phyloP scores from a whole-genome alignment of 2,329 filamentous ascomycete species.

The Mariannaea sp. region DNA sequence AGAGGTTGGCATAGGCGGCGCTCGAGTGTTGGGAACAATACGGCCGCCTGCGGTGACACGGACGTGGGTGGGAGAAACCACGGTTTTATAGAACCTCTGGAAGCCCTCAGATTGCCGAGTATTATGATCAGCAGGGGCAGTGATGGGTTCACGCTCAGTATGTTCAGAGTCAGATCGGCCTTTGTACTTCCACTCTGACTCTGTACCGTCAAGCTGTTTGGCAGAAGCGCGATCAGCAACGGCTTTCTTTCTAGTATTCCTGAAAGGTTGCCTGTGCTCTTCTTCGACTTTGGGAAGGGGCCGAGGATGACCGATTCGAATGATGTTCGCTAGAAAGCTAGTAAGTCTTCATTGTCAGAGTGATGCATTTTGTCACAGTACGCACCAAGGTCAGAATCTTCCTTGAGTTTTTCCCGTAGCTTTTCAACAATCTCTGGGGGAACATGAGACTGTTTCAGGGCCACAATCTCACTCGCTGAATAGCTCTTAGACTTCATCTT shows the following conservation, averaged over 20 bases:
- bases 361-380: neutral
- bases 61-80: conserved; percentile 69
- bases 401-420: conserved; percentile 43
- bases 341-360: conserved; percentile 13
- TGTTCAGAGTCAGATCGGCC: conserved; percentile 52
- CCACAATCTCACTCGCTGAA: conserved; percentile 51
- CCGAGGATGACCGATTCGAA: conserved; percentile 34
- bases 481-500: conserved; percentile 52
- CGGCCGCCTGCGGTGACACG: conserved; percentile 69
- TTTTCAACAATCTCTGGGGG: conserved; percentile 36
- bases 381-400: conserved; percentile 50
- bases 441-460: conserved; percentile 37
- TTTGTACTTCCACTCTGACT: conserved; percentile 51
- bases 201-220: conserved; percentile 47
- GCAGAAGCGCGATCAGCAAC: conserved; percentile 26
- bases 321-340: conserved; percentile 37
- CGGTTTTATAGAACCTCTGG: conserved; percentile 68
- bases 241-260: conserved; percentile 7
- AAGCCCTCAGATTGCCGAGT: conserved; percentile 69
- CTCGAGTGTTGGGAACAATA: conserved; percentile 68
- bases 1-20: conserved; percentile 54
- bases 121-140: conserved; percentile 56
- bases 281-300: conserved; percentile 41
- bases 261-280: conserved; percentile 29
- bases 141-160: conserved; percentile 52